A percentile compares a stretch with the other conserved stretches of the same genome.
Evolutionary conservation across 2,329 filamentous ascomycete species (phyloP).

Genomic region (Fusarium burgessii): DNA sequence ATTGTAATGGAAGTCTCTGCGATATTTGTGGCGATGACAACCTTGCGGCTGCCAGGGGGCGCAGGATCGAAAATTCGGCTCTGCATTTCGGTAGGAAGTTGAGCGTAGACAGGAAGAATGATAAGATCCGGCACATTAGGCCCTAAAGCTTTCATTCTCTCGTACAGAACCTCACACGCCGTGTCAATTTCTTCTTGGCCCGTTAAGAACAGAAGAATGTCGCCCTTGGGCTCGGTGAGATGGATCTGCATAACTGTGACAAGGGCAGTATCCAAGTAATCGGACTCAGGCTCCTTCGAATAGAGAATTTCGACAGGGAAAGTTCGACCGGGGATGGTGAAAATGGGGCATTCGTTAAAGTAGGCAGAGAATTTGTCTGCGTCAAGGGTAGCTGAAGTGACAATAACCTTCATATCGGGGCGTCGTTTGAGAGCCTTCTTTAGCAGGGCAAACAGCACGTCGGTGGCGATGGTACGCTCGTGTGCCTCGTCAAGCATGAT

Average conservation of each 20-base stretch:
- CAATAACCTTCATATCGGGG: constrained; percentile 91
- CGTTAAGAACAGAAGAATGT: constrained; percentile 96
- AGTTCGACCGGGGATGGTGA: constrained; percentile 94
- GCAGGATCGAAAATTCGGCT: constrained; percentile 95
- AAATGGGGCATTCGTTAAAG: constrained; percentile 95
- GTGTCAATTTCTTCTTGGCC: constrained; percentile 99
- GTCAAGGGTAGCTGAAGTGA: constrained; percentile 95
- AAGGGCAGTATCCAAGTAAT: constrained; percentile 94
- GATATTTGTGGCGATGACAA: constrained; percentile 98
- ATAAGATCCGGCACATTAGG: constrained; percentile 91
- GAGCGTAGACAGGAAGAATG: constrained; percentile 96
- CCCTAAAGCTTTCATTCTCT: constrained; percentile 95
- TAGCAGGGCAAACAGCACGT: constrained; percentile 91
- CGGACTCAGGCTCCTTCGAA: constrained; percentile 91
- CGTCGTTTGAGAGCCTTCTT: constrained; percentile 92
- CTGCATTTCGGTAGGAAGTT: constrained; percentile 92
- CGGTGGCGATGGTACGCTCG: constrained; percentile 95
- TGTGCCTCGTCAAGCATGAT: constrained; percentile 99
- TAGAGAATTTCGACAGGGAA: constrained; percentile 98
- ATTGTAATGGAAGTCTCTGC: constrained; percentile 98
- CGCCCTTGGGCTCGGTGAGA: constrained; percentile 88
- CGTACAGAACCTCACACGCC: constrained; percentile 89
- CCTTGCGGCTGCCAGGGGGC: constrained; percentile 86
- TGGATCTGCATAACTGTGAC: constrained; percentile 99
- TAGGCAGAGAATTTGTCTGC: constrained; percentile 98